A percentile compares a stretch with the other conserved stretches of the same genome.
Conservation (phyloP, 2,329 filamentous ascomycete species). For the Cercospora sp. region DNA sequence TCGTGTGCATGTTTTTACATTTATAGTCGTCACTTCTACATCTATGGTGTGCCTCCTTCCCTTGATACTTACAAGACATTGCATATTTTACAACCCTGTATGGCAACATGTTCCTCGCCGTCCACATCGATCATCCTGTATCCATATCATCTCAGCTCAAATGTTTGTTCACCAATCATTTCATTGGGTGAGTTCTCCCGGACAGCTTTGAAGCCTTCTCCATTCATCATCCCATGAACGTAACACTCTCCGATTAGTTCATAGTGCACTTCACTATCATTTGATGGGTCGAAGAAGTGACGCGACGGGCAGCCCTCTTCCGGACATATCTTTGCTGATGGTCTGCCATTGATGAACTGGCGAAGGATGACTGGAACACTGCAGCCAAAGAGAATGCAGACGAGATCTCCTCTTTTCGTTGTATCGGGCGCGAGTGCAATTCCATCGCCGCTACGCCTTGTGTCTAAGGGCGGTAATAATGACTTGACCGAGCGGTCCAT, state of each 20-base stretch:
- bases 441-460: not conserved
- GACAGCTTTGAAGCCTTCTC: not conserved
- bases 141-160: not conserved
- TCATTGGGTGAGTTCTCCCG: not conserved
- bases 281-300: too few species aligned
- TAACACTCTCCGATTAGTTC: not conserved
- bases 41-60: too few species aligned
- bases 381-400: constrained; percentile 28
- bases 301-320: not conserved
- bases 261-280: too few species aligned
- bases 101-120: too few species aligned
- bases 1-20: too few species aligned
- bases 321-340: not conserved
- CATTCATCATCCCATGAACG: not conserved
- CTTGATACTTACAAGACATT: too few species aligned
- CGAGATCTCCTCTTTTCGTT: constrained; percentile 22
- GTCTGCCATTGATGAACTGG: not conserved
- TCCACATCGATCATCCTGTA: too few species aligned
- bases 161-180: not conserved
- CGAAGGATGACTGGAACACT: constrained; percentile 25
- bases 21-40: too few species aligned
- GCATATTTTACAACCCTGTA: too few species aligned
- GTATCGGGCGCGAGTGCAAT: not conserved
- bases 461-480: not conserved
- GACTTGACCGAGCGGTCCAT: too few species aligned